phyloP scores from a whole-genome alignment of 1,284 basidiomycete genomes.

The Mycena sp. region DNA sequence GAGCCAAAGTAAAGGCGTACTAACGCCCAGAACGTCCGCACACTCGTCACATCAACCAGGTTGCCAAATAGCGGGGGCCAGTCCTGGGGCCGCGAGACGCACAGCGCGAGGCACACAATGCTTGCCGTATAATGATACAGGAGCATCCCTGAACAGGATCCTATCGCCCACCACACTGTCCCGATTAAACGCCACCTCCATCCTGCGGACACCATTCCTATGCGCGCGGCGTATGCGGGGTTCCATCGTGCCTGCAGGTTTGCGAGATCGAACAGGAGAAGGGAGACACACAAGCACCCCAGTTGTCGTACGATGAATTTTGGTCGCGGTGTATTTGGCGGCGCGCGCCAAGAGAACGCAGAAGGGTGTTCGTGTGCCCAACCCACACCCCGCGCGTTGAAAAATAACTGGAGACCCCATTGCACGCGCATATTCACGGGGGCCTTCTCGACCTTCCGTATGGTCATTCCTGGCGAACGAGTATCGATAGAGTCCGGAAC shows the following conservation, averaged over 20 bases:
- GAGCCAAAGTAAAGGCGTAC: neutral
- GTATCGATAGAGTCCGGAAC: neutral
- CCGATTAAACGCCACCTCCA: constrained; percentile 24
- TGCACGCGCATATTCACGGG: constrained; percentile 14
- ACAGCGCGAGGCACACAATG: constrained; percentile 22
- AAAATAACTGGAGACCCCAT: constrained; percentile 24
- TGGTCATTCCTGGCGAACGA: neutral
- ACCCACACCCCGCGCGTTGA: constrained; percentile 22
- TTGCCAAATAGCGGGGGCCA: constrained; percentile 31
- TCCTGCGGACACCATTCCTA: constrained; percentile 23
- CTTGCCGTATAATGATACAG: constrained; percentile 5
- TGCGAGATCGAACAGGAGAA: constrained; percentile 27
- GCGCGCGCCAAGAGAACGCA: neutral
- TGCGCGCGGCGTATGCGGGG: constrained; percentile 17
- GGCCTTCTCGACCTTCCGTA: constrained; percentile 10
- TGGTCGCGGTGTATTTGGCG: neutral
- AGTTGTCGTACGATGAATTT: constrained; percentile 17
- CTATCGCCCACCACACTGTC: constrained; percentile 13
- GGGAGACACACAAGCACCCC: neutral
- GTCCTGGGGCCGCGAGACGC: constrained; percentile 24
- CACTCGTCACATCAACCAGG: constrained; percentile 19
- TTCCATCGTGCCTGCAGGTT: constrained; percentile 30
- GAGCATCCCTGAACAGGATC: neutral
- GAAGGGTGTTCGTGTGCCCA: constrained; percentile 22
- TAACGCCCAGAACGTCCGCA: constrained; percentile 32